These are phyloP conservation scores for Aureobasidium sp. DNA, from an alignment of 2,329 filamentous ascomycete genomes.

Conservation along the genomic window DNA sequence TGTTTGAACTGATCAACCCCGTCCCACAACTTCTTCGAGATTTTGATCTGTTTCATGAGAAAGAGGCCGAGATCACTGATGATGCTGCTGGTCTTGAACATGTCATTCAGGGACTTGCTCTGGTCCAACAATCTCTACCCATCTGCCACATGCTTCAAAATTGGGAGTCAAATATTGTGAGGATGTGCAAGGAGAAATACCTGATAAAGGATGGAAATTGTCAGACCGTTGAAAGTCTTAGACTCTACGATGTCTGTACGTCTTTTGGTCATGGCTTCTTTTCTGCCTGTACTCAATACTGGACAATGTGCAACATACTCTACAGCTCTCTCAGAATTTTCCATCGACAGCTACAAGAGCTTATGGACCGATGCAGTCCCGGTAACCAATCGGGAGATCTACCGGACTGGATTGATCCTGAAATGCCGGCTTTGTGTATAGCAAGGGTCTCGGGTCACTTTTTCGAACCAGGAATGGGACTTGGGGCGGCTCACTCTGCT, in stretches of 20 bases:
- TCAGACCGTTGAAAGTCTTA: background rate
- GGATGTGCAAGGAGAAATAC: background rate
- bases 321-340: background rate
- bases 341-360: background rate
- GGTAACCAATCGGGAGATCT: background rate
- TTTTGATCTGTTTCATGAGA: background rate
- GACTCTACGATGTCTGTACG: background rate
- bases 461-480: background rate
- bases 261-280: background rate
- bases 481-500: slow-evolving; percentile 1
- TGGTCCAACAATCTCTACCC: background rate
- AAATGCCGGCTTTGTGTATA: background rate
- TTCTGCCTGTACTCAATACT: background rate
- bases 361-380: background rate
- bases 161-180: background rate
- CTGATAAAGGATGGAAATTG: background rate
- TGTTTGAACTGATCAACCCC: background rate
- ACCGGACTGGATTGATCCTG: background rate
- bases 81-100: background rate
- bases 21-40: background rate
- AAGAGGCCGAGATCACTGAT: no score
- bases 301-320: slow-evolving; percentile 5
- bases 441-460: background rate
- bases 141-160: background rate
- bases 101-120: background rate